Percentiles rank a stretch among this genome's conserved stretches.
Conservation (phyloP, 78 protist genomes). For the Guillardia theta region DNA sequence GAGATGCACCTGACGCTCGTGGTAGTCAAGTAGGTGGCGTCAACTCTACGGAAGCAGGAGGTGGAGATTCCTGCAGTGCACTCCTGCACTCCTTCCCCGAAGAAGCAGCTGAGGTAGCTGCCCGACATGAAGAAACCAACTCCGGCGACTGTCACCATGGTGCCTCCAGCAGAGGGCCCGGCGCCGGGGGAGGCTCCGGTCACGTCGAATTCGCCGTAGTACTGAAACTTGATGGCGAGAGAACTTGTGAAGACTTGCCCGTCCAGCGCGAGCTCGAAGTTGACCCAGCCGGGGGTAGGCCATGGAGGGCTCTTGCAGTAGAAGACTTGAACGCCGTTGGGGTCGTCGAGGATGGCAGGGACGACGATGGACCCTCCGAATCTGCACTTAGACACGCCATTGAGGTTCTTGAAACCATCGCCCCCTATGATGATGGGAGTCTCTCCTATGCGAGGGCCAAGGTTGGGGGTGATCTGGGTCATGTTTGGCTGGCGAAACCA, state of each 20-base stretch:
- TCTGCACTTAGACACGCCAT: neutral
- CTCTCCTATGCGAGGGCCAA: slow-evolving; percentile 22
- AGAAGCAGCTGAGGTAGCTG: neutral
- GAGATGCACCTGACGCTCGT: neutral
- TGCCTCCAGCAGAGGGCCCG: neutral
- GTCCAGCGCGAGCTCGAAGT: neutral
- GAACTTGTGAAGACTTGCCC: neutral
- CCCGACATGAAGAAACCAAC: neutral
- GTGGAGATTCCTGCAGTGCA: neutral
- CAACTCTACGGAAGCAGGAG: neutral
- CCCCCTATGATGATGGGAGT: neutral
- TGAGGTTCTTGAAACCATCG: neutral
- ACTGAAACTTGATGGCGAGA: neutral
- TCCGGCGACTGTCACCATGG: neutral
- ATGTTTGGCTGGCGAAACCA: neutral
- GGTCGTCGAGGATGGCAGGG: neutral
- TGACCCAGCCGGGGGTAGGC: neutral
- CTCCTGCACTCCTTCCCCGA: neutral
- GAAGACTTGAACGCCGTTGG: neutral
- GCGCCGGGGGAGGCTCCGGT: neutral
- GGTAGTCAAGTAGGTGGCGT: neutral
- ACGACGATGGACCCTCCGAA: neutral
- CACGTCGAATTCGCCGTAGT: neutral
- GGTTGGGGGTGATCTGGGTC: neutral
- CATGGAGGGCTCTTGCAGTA: neutral